These are phyloP conservation scores for Lepraria neglecta DNA, from an alignment of 495 filamentous ascomycete genomes.

Conservation along the genomic window DNA sequence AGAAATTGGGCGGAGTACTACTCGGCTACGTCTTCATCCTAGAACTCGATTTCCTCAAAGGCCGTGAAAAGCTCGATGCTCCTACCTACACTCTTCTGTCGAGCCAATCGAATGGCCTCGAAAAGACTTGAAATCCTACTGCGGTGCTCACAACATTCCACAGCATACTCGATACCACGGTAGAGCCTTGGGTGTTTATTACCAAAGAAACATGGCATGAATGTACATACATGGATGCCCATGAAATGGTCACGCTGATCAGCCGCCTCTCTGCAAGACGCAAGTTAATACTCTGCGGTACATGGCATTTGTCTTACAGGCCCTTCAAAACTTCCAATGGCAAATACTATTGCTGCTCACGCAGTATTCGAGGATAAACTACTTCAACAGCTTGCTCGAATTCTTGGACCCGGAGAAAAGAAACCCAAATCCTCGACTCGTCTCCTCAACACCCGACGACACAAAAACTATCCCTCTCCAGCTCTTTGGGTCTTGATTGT, in stretches of 20 bases:
- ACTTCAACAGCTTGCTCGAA: too few species aligned
- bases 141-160: neutral
- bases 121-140: neutral
- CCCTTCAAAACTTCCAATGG: neutral
- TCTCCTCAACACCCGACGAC: too few species aligned
- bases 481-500: too few species aligned
- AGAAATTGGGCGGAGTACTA: slow-evolving; percentile 74
- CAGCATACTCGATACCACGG: neutral
- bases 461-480: too few species aligned
- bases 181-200: neutral
- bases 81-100: slow-evolving; percentile 79
- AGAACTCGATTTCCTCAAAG: slow-evolving; percentile 91
- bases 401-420: too few species aligned
- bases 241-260: neutral
- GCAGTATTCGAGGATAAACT: too few species aligned
- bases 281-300: neutral
- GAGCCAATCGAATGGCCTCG: slow-evolving; percentile 41
- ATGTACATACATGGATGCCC: neutral
- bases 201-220: neutral
- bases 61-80: slow-evolving; percentile 78
- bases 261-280: neutral
- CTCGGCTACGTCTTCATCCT: slow-evolving; percentile 92
- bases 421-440: too few species aligned
- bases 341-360: too few species aligned
- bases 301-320: neutral